phyloP scores from a whole-genome alignment of 176 grass and related monocot genomes.

The Cenchrus fungigraminus region DNA sequence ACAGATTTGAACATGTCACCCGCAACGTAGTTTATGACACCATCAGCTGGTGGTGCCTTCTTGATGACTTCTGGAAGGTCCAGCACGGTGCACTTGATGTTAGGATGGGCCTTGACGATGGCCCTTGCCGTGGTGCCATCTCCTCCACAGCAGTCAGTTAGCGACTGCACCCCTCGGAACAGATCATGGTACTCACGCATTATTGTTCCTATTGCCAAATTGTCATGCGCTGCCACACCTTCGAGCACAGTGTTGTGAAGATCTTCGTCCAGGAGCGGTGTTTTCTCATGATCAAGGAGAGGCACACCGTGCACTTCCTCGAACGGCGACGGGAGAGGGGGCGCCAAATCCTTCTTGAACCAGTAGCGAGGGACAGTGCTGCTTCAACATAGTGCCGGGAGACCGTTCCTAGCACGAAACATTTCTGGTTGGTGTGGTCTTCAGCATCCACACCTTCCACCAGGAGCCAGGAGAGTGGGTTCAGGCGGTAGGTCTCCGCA shows the following conservation, averaged over 20 bases:
- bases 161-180: slow-evolving; percentile 24
- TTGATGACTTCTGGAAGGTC: slow-evolving; percentile 42
- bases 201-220: not conserved
- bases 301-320: not conserved
- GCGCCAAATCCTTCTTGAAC: slow-evolving; percentile 22
- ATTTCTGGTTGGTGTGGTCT: not conserved
- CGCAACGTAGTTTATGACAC: not conserved
- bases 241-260: not conserved
- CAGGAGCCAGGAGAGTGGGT: slow-evolving; percentile 24
- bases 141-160: slow-evolving; percentile 45
- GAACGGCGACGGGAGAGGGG: not conserved
- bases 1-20: slow-evolving; percentile 12
- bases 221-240: slow-evolving; percentile 4
- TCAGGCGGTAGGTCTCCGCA: slow-evolving; percentile 22
- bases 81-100: slow-evolving; percentile 46
- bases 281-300: not conserved
- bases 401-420: not conserved
- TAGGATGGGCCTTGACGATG: slow-evolving; percentile 14
- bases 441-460: not conserved
- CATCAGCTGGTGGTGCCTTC: not conserved
- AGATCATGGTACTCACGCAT: not conserved
- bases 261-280: not conserved
- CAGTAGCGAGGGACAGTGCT: not conserved
- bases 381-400: not conserved
- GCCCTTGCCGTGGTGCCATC: not conserved